Conservation (phyloP, 2,329 filamentous ascomycete species). For the Nothophoma quercina region DNA sequence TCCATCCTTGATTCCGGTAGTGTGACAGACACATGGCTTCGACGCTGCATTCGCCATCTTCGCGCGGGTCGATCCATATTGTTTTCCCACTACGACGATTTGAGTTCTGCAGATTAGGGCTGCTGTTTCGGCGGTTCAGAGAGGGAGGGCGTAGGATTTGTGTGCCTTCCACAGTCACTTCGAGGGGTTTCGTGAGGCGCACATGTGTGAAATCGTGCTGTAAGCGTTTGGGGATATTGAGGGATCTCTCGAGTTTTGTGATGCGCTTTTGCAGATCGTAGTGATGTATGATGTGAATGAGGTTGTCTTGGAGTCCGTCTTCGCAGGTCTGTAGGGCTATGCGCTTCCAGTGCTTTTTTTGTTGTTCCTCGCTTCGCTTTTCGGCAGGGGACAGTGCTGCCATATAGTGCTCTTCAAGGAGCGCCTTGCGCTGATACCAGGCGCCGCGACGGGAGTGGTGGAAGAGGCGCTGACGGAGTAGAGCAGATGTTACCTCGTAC, state of each 20-base stretch:
- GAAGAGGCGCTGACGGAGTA: slow-evolving; percentile 83
- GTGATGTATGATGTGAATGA: slow-evolving; percentile 92
- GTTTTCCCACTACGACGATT: slow-evolving; percentile 71
- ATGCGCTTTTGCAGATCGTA: slow-evolving; percentile 94
- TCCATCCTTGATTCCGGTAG: slow-evolving; percentile 86
- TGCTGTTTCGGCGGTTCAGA: slow-evolving; percentile 38
- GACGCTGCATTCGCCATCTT: slow-evolving; percentile 80
- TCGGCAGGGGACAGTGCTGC: slow-evolving; percentile 50
- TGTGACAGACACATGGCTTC: slow-evolving; percentile 92
- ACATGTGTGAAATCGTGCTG: slow-evolving; percentile 96
- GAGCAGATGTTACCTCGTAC: slow-evolving; percentile 74
- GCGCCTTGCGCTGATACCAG: slow-evolving; percentile 95
- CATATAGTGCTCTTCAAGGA: slow-evolving; percentile 97
- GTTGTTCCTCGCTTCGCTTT: slow-evolving; percentile 59
- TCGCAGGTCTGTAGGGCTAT: slow-evolving; percentile 84
- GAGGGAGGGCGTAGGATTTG: slow-evolving; percentile 70
- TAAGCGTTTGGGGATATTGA: slow-evolving; percentile 82
- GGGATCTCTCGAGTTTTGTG: slow-evolving; percentile 84
- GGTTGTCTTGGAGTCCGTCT: slow-evolving; percentile 80
- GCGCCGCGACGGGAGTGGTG: slow-evolving; percentile 83
- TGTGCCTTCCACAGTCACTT: slow-evolving; percentile 78
- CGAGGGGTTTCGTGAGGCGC: slow-evolving; percentile 74
- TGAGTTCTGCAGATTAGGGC: slow-evolving; percentile 42
- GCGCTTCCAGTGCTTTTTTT: slow-evolving; percentile 84
- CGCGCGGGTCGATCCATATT: slow-evolving; percentile 82